Evolutionary conservation across 2,329 filamentous ascomycete genomes (phyloP).

Genomic region (Cadophora malorum): DNA sequence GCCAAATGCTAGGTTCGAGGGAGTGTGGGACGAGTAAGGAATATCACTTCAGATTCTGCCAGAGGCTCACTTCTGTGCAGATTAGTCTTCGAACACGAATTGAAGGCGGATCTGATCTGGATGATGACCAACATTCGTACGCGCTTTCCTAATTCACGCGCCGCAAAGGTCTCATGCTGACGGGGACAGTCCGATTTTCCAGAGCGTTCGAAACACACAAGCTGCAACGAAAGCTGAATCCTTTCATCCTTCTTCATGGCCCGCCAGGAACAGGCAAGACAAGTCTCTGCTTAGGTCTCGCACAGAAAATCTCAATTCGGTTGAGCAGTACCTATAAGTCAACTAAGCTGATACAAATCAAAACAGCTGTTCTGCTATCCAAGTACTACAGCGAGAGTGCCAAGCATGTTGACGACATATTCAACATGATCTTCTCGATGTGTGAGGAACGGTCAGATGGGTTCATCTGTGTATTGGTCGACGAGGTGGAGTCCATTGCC

Average conservation of each 20-base stretch:
- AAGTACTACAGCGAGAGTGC: slow-evolving; percentile 57
- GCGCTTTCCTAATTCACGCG: slow-evolving; percentile 1
- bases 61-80: slow-evolving; percentile 29
- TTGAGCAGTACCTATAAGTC: slow-evolving; percentile 47
- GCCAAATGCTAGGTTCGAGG: slow-evolving; percentile 39
- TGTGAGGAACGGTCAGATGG: slow-evolving; percentile 35
- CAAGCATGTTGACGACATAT: slow-evolving; percentile 51
- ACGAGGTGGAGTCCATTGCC: slow-evolving; percentile 46
- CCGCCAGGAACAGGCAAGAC: slow-evolving; percentile 91
- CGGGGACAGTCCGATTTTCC: slow-evolving; percentile 36
- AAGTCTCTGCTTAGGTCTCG: slow-evolving; percentile 95
- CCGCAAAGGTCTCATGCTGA: not conserved
- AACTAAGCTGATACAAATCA: slow-evolving; percentile 52
- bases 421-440: slow-evolving; percentile 47
- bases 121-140: slow-evolving; percentile 43
- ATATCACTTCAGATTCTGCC: not conserved
- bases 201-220: slow-evolving; percentile 45
- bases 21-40: slow-evolving; percentile 41
- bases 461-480: slow-evolving; percentile 45
- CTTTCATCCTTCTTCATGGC: slow-evolving; percentile 88
- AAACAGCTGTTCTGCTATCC: slow-evolving; percentile 52
- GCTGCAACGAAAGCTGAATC: slow-evolving; percentile 94
- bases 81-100: slow-evolving; percentile 42
- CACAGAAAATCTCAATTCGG: slow-evolving; percentile 59
- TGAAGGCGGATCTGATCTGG: slow-evolving; percentile 41